Conservation (phyloP, 306 rosid genomes). For the Malus fusca region DNA sequence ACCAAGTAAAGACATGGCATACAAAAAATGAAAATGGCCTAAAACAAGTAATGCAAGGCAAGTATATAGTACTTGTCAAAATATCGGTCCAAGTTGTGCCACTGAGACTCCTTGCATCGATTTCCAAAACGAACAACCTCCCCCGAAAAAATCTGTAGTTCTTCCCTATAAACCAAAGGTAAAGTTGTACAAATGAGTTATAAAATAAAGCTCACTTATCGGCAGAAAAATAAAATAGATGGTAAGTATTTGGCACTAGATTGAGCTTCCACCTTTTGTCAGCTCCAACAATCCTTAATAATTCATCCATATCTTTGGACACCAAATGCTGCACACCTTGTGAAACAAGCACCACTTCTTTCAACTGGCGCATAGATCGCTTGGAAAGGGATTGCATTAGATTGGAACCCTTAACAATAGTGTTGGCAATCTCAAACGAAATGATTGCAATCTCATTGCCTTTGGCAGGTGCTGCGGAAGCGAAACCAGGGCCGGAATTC, state of each 20-base stretch:
- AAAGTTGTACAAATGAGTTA: background rate
- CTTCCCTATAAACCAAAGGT: constrained; percentile 47
- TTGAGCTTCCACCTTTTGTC: constrained; percentile 58
- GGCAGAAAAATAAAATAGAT: constrained; percentile 5
- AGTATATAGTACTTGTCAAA: constrained; percentile 69
- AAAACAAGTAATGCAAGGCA: background rate
- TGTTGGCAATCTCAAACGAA: constrained; percentile 82
- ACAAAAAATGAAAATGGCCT: constrained; percentile 8
- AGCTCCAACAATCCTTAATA: constrained; percentile 53
- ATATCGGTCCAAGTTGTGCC: constrained; percentile 88
- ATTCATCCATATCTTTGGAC: constrained; percentile 58
- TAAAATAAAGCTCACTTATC: constrained; percentile 5
- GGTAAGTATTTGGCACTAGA: constrained; percentile 1
- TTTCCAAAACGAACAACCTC: constrained; percentile 89
- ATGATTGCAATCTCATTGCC: constrained; percentile 70
- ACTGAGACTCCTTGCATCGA: constrained; percentile 82
- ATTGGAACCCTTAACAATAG: constrained; percentile 68
- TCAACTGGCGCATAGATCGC: constrained; percentile 43
- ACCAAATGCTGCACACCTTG: constrained; percentile 66
- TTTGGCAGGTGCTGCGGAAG: constrained; percentile 45
- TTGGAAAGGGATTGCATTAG: constrained; percentile 71
- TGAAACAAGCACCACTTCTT: constrained; percentile 62
- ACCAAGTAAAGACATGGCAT: constrained; percentile 8
- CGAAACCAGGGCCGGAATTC: constrained; percentile 54
- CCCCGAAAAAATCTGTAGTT: constrained; percentile 62